Evolutionary conservation across 1,139 yeast genomes (phyloP).

Genomic region (Meyerozyma elateridarum): DNA sequence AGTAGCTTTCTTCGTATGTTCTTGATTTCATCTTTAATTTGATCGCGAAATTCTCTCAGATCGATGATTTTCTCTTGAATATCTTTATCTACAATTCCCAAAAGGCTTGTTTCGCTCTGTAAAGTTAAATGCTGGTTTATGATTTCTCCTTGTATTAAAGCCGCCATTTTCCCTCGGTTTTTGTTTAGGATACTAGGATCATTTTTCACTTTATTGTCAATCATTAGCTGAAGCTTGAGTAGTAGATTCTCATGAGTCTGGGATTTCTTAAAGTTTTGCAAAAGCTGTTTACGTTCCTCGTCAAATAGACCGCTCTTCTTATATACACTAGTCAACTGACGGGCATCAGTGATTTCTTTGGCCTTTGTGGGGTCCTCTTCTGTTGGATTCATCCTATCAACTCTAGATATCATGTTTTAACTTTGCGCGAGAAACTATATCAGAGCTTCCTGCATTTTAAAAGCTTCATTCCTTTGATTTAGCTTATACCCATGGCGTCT

Average conservation of each 20-base stretch:
- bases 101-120: conserved; percentile 11
- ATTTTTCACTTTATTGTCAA: conserved; percentile 42
- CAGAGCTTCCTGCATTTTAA: too few species aligned
- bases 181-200: conserved; percentile 47
- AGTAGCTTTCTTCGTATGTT: conserved; percentile 29
- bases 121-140: conserved; percentile 18
- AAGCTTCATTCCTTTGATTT: too few species aligned
- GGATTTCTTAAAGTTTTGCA: conserved; percentile 41
- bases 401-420: too few species aligned
- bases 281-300: conserved; percentile 36
- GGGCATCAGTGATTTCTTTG: conserved; percentile 34
- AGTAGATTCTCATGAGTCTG: conserved; percentile 41
- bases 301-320: conserved; percentile 52
- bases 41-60: conserved; percentile 35
- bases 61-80: conserved; percentile 44
- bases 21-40: conserved; percentile 29
- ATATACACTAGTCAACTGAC: conserved; percentile 37
- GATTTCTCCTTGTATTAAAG: conserved; percentile 49
- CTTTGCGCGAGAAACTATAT: too few species aligned
- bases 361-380: too few species aligned
- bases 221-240: conserved; percentile 38
- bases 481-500: too few species aligned
- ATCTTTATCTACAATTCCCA: conserved; percentile 43
- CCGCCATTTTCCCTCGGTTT: conserved; percentile 50
- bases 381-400: too few species aligned